These are phyloP conservation scores for Curvularia hawaiiensis DNA, from an alignment of 2,329 filamentous ascomycete genomes.

Conservation along the genomic window DNA sequence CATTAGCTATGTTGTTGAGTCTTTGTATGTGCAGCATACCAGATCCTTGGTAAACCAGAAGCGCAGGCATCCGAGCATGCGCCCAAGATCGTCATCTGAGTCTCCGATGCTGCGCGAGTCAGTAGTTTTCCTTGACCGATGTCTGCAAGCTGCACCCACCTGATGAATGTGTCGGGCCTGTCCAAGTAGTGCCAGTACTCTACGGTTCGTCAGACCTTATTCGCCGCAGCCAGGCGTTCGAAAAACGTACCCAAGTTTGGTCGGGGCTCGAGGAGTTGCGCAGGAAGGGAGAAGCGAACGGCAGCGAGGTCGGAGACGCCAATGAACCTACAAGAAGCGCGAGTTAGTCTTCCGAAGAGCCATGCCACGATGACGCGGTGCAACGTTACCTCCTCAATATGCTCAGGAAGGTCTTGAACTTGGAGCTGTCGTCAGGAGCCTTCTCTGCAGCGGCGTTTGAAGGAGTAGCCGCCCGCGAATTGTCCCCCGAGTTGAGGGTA, in stretches of 20 bases:
- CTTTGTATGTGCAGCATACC: slow-evolving; percentile 48
- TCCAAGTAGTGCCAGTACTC: slow-evolving; percentile 99
- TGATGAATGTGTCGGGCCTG: slow-evolving; percentile 85
- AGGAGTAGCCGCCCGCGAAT: slow-evolving; percentile 45
- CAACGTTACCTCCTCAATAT: slow-evolving; percentile 79
- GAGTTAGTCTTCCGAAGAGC: slow-evolving; percentile 13
- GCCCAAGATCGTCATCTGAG: slow-evolving; percentile 86
- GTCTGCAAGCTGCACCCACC: slow-evolving; percentile 48
- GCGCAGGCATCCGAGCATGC: slow-evolving; percentile 90
- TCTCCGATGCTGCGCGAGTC: slow-evolving; percentile 70
- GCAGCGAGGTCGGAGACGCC: slow-evolving; percentile 94
- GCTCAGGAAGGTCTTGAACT: slow-evolving; percentile 84
- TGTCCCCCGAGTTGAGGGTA: slow-evolving; percentile 40
- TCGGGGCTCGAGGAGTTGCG: slow-evolving; percentile 92
- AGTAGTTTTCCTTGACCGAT: slow-evolving; percentile 32
- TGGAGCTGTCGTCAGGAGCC: slow-evolving; percentile 77
- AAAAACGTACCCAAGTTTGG: slow-evolving; percentile 76
- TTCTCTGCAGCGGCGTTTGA: slow-evolving; percentile 55
- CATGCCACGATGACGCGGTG: slow-evolving; percentile 2
- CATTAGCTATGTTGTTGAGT: slow-evolving; percentile 24
- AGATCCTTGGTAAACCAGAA: slow-evolving; percentile 99
- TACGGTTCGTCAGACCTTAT: slow-evolving; percentile 42
- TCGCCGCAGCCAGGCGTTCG: background rate
- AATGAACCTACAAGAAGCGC: slow-evolving; percentile 72
- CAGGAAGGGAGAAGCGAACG: slow-evolving; percentile 93